These are phyloP conservation scores for Strobilomyces confusus DNA, from an alignment of 768 basidiomycete genomes.

Conservation along the genomic window DNA sequence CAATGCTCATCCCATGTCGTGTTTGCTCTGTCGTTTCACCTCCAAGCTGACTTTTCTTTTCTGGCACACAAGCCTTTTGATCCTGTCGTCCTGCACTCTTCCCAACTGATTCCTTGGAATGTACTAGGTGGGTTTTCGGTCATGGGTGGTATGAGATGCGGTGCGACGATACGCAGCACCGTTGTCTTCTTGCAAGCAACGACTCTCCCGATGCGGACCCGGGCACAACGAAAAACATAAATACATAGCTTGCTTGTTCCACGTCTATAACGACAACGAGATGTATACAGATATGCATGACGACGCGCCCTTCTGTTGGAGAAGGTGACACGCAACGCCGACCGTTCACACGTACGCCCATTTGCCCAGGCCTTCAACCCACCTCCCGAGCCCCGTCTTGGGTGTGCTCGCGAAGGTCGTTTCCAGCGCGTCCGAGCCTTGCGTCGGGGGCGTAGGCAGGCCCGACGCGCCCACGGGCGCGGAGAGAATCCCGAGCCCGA, in stretches of 20 bases:
- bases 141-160: not conserved
- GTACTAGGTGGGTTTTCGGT: no score
- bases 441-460: conserved; percentile 27
- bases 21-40: conserved; percentile 6
- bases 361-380: conserved; percentile 35
- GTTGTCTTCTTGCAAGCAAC: no score
- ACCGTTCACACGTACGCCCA: conserved; percentile 37
- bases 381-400: conserved; percentile 29
- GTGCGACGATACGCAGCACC: not conserved
- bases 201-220: no score
- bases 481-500: conserved; percentile 83
- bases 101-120: conserved; percentile 5
- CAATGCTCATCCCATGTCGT: conserved; percentile 2
- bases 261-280: not conserved
- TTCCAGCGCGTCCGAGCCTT: conserved; percentile 11
- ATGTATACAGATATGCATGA: conserved; percentile 5
- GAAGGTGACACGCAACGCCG: not conserved
- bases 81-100: not conserved
- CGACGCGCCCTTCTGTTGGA: not conserved
- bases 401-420: conserved; percentile 27
- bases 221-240: not conserved
- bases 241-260: not conserved
- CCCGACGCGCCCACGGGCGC: conserved; percentile 34
- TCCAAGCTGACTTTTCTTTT: not conserved
- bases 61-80: not conserved